phyloP scores from a whole-genome alignment of 2,329 filamentous ascomycete species.

The Neocatenulostroma microsporum region DNA sequence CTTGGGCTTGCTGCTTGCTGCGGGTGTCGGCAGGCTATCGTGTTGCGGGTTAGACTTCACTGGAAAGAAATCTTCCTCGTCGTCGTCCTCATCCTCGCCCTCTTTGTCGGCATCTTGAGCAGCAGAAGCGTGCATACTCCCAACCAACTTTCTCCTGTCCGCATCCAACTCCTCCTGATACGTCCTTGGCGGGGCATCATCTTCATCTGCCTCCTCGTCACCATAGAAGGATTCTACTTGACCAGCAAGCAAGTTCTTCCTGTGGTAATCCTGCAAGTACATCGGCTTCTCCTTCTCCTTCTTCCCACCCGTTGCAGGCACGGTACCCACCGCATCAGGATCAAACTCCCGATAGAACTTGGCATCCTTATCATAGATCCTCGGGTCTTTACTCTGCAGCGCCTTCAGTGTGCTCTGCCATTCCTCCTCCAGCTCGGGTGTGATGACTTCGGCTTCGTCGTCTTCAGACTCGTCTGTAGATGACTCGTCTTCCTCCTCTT shows the following conservation, averaged over 20 bases:
- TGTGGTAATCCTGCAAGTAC: slow-evolving; percentile 82
- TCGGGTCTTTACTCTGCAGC: slow-evolving; percentile 82
- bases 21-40: slow-evolving; percentile 16
- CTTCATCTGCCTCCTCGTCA: slow-evolving; percentile 42
- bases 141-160: slow-evolving; percentile 67
- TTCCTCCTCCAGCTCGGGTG: slow-evolving; percentile 74
- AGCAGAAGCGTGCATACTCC: slow-evolving; percentile 64
- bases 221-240: slow-evolving; percentile 53
- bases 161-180: slow-evolving; percentile 85
- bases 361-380: slow-evolving; percentile 72
- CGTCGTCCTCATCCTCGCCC: slow-evolving; percentile 46
- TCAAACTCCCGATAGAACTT: slow-evolving; percentile 67
- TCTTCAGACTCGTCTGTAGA: slow-evolving; percentile 73
- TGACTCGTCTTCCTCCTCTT: slow-evolving; percentile 55
- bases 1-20: slow-evolving; percentile 24
- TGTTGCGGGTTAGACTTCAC: slow-evolving; percentile 52
- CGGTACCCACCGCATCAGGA: slow-evolving; percentile 15
- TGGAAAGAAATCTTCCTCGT: slow-evolving; percentile 63
- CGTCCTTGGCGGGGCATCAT: slow-evolving; percentile 52
- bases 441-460: slow-evolving; percentile 79
- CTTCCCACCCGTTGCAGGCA: slow-evolving; percentile 25
- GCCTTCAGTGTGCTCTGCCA: slow-evolving; percentile 82
- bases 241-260: slow-evolving; percentile 75
- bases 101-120: slow-evolving; percentile 46
- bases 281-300: slow-evolving; percentile 73